These are phyloP conservation scores for Aspergillus glaucus DNA, from an alignment of 2,329 filamentous ascomycete genomes.

Conservation along the genomic window DNA sequence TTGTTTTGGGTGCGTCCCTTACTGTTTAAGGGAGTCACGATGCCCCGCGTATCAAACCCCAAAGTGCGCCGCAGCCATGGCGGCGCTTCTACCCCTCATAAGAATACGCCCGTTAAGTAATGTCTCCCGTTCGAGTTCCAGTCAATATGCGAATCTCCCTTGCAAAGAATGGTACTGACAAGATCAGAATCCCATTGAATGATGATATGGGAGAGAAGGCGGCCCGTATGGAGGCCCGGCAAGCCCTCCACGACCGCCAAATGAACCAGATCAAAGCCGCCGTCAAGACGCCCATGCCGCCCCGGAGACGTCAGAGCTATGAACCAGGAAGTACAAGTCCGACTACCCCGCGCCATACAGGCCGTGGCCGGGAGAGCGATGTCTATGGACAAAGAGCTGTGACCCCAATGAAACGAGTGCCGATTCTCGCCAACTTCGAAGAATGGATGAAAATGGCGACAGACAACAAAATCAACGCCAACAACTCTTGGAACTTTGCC, in stretches of 20 bases:
- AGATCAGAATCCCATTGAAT: constrained; percentile 78
- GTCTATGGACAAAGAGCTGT: constrained; percentile 65
- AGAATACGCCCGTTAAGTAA: constrained; percentile 46
- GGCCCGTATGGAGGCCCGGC: constrained; percentile 75
- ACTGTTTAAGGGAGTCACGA: constrained; percentile 28
- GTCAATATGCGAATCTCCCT: background rate
- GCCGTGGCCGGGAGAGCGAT: constrained; percentile 37
- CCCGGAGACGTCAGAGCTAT: constrained; percentile 32
- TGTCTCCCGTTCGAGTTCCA: constrained; percentile 6
- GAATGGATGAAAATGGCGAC: constrained; percentile 99
- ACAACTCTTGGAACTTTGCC: constrained; percentile 99
- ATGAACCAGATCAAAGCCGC: constrained; percentile 87
- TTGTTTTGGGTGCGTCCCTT: constrained; percentile 14
- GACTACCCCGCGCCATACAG: constrained; percentile 42
- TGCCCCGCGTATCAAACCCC: constrained; percentile 52
- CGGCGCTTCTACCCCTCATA: constrained; percentile 46
- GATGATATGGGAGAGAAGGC: constrained; percentile 93
- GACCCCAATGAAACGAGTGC: constrained; percentile 93
- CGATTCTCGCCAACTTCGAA: constrained; percentile 94
- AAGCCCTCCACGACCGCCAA: constrained; percentile 81
- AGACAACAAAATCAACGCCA: constrained; percentile 97
- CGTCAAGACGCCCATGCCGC: constrained; percentile 42
- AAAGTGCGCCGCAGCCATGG: constrained; percentile 41
- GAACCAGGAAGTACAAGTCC: constrained; percentile 41
- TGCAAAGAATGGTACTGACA: constrained; percentile 8